These are phyloP conservation scores for Agrocybe pediades DNA, from an alignment of 768 basidiomycete genomes.

Conservation along the genomic window DNA sequence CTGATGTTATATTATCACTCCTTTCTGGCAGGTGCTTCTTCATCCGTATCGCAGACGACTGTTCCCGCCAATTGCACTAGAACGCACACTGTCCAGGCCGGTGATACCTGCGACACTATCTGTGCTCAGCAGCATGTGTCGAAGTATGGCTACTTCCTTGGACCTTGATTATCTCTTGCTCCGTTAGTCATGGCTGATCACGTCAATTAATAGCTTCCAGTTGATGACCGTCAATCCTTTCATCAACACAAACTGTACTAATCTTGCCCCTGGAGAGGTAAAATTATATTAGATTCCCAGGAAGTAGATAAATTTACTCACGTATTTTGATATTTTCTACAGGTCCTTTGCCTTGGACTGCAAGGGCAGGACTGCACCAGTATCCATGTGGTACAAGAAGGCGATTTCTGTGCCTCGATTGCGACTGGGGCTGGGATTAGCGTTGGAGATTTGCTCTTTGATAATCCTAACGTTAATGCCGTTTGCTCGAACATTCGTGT, in stretches of 20 bases:
- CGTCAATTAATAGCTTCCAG: constrained; percentile 44
- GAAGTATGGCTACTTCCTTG: constrained; percentile 29
- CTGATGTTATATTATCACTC: not conserved
- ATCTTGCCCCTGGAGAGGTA: constrained; percentile 51
- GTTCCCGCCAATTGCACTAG: constrained; percentile 41
- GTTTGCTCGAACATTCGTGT: constrained; percentile 54
- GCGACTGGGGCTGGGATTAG: constrained; percentile 38
- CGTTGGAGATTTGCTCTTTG: constrained; percentile 43
- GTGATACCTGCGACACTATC: constrained; percentile 57
- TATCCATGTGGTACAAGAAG: constrained; percentile 41
- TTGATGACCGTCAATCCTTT: constrained; percentile 53
- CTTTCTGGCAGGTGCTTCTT: not conserved
- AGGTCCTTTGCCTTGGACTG: constrained; percentile 57
- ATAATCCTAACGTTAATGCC: constrained; percentile 61
- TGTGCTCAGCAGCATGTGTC: constrained; percentile 44
- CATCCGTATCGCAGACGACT: not conserved
- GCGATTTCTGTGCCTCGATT: constrained; percentile 50
- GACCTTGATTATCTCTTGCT: not conserved
- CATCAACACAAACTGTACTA: constrained; percentile 54
- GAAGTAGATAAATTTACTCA: not conserved
- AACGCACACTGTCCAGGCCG: constrained; percentile 44
- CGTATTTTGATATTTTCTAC: not conserved
- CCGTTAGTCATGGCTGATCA: no score
- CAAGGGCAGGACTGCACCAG: constrained; percentile 54
- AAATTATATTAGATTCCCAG: not conserved